Conservation (phyloP, 2,329 filamentous ascomycete genomes). For the Colletotrichum phormii region DNA sequence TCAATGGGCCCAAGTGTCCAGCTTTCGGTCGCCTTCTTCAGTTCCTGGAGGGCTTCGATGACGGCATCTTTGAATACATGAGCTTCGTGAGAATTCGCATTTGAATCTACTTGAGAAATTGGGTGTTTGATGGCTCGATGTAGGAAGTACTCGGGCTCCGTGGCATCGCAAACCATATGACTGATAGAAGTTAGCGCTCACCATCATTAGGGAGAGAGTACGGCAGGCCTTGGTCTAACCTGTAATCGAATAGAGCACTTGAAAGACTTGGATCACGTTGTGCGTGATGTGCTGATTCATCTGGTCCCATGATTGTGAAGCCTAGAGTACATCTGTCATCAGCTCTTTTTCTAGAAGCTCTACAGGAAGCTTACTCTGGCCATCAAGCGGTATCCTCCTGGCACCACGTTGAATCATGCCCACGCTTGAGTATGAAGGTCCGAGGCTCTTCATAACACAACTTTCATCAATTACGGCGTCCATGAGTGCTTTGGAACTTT, state of each 20-base stretch:
- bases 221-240: not conserved
- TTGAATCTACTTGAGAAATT: too few species aligned
- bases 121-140: not conserved
- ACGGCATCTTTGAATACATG: not conserved
- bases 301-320: not conserved
- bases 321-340: not conserved
- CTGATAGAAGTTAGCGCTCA: not conserved
- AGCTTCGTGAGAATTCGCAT: not conserved
- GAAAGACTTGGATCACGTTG: not conserved
- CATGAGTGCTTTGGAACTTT: too few species aligned
- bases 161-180: not conserved
- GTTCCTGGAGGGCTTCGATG: not conserved
- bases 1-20: not conserved
- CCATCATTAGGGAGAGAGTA: too few species aligned
- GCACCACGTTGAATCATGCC: not conserved
- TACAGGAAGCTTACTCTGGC: not conserved
- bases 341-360: not conserved
- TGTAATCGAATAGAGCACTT: not conserved
- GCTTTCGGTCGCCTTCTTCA: not conserved
- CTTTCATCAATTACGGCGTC: not conserved
- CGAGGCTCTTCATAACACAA: not conserved
- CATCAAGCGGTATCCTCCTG: not conserved
- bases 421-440: not conserved
- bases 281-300: not conserved
- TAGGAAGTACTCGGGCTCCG: constrained; percentile 7